phyloP scores from a whole-genome alignment of 2,329 filamentous ascomycete genomes.

The Cordyceps cicadae region DNA sequence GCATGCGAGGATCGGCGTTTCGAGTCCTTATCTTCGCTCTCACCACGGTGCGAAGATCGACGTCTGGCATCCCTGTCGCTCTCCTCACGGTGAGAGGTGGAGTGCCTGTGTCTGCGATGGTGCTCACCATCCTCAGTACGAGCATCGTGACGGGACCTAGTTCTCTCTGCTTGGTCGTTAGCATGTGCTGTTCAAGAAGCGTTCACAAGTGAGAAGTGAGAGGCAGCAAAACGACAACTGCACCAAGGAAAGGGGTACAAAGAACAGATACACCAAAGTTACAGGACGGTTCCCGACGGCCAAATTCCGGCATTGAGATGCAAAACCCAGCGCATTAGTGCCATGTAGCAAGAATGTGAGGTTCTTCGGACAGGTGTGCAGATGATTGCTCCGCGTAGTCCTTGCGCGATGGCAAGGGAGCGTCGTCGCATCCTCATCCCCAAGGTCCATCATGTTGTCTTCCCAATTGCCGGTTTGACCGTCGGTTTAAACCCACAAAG shows the following conservation, averaged over 20 bases:
- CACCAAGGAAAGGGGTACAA: not conserved
- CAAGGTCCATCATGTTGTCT: not conserved
- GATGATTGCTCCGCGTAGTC: not conserved
- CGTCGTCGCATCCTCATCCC: not conserved
- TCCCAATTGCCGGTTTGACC: not conserved
- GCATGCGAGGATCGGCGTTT: slow-evolving; percentile 20
- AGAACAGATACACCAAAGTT: not conserved
- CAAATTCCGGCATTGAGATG: not conserved
- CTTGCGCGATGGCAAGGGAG: not conserved
- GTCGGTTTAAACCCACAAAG: slow-evolving; percentile 1
- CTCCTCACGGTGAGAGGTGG: slow-evolving; percentile 17
- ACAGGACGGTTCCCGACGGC: not conserved
- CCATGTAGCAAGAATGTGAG: slow-evolving; percentile 7
- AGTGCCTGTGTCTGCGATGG: not conserved
- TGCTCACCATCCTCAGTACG: not conserved
- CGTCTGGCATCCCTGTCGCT: slow-evolving; percentile 21
- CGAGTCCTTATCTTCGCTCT: slow-evolving; percentile 17
- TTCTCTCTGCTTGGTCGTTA: slow-evolving; percentile 1
- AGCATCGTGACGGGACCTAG: not conserved
- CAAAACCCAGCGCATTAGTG: slow-evolving; percentile 3
- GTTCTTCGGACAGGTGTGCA: not conserved
- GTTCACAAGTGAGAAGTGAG: not conserved
- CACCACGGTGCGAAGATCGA: slow-evolving; percentile 15
- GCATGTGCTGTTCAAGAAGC: not conserved
- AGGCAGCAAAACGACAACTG: not conserved